phyloP scores from a whole-genome alignment of 2,329 filamentous ascomycete genomes.

The Pseudogymnoascus sp. region DNA sequence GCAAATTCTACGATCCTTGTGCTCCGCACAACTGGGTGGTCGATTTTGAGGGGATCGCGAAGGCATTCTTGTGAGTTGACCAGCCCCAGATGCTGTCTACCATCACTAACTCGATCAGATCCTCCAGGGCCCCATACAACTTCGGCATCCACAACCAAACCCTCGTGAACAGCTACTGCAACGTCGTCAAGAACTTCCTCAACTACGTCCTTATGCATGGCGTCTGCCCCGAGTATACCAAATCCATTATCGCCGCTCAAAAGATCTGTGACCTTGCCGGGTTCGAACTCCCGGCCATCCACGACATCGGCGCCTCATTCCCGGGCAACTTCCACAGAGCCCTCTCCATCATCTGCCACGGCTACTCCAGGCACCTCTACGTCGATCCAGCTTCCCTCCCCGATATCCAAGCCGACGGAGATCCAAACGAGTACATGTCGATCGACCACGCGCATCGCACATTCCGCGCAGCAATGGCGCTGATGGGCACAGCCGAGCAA shows the following conservation, averaged over 20 bases:
- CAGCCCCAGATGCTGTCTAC: not conserved
- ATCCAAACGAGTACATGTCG: constrained; percentile 14
- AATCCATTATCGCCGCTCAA: constrained; percentile 59
- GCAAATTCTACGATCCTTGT: constrained; percentile 43
- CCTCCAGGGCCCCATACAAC: constrained; percentile 46
- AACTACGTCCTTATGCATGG: constrained; percentile 78
- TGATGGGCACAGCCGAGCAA: constrained; percentile 13
- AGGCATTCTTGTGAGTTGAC: constrained; percentile 63
- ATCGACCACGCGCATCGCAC: constrained; percentile 15
- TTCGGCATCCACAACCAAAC: constrained; percentile 46
- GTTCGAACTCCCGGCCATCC: constrained; percentile 55
- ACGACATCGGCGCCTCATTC: constrained; percentile 42
- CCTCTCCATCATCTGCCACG: constrained; percentile 59
- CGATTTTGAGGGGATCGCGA: constrained; percentile 70
- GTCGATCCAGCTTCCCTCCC: constrained; percentile 5
- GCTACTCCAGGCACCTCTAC: constrained; percentile 25
- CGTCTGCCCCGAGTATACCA: constrained; percentile 72
- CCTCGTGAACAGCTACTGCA: constrained; percentile 51
- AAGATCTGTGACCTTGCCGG: constrained; percentile 58
- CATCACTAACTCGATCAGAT: constrained; percentile 32
- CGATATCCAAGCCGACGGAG: constrained; percentile 16
- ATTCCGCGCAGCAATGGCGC: constrained; percentile 18
- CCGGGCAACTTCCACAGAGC: constrained; percentile 79
- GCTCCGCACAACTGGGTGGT: constrained; percentile 57
- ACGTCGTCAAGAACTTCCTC: constrained; percentile 75